phyloP scores from a whole-genome alignment of 345 rosid genomes.

The Abelmoschus esculentus region DNA sequence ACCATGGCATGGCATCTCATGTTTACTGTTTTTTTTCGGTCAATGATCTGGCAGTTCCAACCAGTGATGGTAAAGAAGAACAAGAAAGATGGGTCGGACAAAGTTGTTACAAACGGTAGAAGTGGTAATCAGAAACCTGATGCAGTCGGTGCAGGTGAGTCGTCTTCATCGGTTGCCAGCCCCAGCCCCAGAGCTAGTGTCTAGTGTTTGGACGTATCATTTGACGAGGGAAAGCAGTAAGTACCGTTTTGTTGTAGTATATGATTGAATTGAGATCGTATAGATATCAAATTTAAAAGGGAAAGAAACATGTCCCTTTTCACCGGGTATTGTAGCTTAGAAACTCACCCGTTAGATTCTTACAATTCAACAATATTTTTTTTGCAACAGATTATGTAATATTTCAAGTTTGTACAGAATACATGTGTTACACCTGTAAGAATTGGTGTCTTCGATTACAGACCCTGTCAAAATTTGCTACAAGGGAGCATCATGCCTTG shows the following conservation, averaged over 20 bases:
- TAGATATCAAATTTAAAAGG: neutral
- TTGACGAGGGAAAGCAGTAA: neutral
- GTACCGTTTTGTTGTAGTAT: neutral
- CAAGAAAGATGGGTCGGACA: slow-evolving; percentile 45
- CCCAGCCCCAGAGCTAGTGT: slow-evolving; percentile 28
- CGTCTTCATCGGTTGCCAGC: slow-evolving; percentile 43
- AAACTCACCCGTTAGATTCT: neutral
- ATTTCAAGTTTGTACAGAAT: neutral
- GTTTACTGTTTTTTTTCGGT: neutral
- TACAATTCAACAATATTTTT: neutral
- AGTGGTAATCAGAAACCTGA: slow-evolving; percentile 26
- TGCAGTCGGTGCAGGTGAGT: slow-evolving; percentile 41
- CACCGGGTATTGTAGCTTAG: neutral
- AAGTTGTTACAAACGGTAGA: slow-evolving; percentile 41
- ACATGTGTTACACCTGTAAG: neutral
- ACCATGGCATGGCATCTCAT: neutral
- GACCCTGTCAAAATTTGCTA: neutral
- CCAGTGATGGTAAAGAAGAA: slow-evolving; percentile 80
- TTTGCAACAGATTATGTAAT: neutral
- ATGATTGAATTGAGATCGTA: neutral
- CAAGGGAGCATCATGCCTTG: neutral
- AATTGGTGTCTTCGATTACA: neutral
- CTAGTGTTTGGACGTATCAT: neutral
- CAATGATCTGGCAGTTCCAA: slow-evolving; percentile 45
- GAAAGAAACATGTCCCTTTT: neutral